Conservation (phyloP, 2,329 filamentous ascomycete species). For the Penicillium nordicum region DNA sequence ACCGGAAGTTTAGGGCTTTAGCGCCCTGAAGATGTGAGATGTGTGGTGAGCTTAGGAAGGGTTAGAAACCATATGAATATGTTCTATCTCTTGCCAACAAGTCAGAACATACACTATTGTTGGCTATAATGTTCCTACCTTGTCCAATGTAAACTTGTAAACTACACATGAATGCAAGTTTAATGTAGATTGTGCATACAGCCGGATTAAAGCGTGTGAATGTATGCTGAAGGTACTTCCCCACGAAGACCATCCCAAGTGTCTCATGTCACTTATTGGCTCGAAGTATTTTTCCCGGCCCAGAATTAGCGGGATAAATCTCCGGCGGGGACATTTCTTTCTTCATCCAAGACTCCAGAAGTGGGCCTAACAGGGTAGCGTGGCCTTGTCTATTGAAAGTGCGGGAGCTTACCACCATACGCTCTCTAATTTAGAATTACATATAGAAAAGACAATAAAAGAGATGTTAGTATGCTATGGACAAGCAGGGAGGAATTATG, state of each 20-base stretch:
- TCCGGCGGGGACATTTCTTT: neutral
- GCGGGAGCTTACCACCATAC: neutral
- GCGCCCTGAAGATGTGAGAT: neutral
- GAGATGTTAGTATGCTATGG: no score
- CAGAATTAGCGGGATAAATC: neutral
- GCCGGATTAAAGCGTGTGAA: neutral
- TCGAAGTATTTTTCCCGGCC: neutral
- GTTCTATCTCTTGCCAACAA: neutral
- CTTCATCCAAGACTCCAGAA: neutral
- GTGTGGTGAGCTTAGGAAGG: neutral
- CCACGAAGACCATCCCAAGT: neutral
- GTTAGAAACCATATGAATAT: neutral
- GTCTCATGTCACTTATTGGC: neutral
- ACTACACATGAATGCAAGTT: neutral
- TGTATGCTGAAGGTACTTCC: neutral
- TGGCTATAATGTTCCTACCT: neutral
- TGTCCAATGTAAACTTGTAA: neutral
- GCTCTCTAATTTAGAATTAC: neutral
- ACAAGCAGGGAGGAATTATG: neutral
- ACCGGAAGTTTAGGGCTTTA: neutral
- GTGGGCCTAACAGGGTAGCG: neutral
- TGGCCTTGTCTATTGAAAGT: neutral
- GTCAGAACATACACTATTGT: neutral
- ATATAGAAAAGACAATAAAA: neutral
- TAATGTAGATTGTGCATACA: neutral